Percentiles rank a stretch among this genome's conserved stretches.
These are phyloP conservation scores for Psilocybe azurescens DNA, from an alignment of 768 basidiomycete genomes.

Conservation along the genomic window DNA sequence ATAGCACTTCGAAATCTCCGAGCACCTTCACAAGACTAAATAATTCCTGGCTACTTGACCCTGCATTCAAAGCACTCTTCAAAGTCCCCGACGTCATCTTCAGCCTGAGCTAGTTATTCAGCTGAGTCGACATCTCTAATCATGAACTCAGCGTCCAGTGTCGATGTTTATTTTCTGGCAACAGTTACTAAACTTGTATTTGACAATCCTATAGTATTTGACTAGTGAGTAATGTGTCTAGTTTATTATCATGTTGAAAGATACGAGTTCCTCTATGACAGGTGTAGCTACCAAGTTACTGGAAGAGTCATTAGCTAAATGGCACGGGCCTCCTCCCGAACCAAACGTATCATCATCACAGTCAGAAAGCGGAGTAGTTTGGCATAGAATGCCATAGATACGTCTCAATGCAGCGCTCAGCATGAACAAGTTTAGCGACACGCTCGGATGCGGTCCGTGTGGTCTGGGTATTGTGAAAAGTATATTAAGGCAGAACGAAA, in stretches of 20 bases:
- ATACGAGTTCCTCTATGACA: neutral
- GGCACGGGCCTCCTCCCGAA: neutral
- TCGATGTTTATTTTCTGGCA: too few species aligned
- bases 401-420: neutral
- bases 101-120: neutral
- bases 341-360: neutral
- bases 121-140: neutral
- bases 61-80: neutral
- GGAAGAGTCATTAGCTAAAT: neutral
- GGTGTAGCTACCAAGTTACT: neutral
- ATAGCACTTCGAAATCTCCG: neutral
- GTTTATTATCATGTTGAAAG: neutral
- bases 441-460: neutral
- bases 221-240: neutral
- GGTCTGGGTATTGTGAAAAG: neutral
- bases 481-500: neutral
- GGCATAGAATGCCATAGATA: neutral
- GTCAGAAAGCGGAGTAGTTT: neutral
- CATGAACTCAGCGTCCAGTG: too few species aligned
- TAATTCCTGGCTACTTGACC: too few species aligned
- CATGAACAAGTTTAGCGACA: neutral
- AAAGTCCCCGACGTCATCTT: neutral
- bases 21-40: neutral
- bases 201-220: neutral
- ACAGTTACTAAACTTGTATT: neutral